These are phyloP conservation scores for Fusarium falciforme DNA, from an alignment of 2,329 filamentous ascomycete species.

Conservation along the genomic window DNA sequence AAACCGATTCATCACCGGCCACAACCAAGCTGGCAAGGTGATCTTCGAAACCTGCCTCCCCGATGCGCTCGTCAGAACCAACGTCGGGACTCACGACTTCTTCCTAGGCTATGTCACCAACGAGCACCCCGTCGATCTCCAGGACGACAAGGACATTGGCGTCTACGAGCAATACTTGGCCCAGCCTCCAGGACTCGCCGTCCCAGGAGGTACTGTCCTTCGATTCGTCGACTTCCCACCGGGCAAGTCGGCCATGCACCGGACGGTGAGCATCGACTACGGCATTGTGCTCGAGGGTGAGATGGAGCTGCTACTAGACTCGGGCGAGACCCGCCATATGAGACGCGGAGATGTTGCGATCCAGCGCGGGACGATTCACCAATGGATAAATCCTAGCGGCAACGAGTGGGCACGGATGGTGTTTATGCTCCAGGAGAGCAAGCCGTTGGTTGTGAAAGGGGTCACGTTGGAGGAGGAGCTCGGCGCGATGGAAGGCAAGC, in stretches of 20 bases:
- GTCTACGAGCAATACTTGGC: constrained; percentile 21
- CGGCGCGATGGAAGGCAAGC: constrained; percentile 14
- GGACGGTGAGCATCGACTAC: constrained; percentile 67
- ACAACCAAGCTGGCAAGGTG: constrained; percentile 32
- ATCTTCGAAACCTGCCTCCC: constrained; percentile 33
- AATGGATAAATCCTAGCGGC: constrained; percentile 60
- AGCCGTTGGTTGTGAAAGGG: constrained; percentile 21
- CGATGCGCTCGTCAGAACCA: constrained; percentile 5
- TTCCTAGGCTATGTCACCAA: constrained; percentile 33
- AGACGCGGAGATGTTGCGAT: constrained; percentile 65
- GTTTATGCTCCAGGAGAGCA: constrained; percentile 50
- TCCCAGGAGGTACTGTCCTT: constrained; percentile 54
- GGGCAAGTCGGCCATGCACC: constrained; percentile 47
- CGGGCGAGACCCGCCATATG: constrained; percentile 55
- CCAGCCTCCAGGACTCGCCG: constrained; percentile 38
- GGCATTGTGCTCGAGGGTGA: constrained; percentile 66
- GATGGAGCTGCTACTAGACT: constrained; percentile 64
- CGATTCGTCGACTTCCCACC: constrained; percentile 63
- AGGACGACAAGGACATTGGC: constrained; percentile 24
- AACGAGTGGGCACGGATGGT: constrained; percentile 59
- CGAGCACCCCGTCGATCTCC: constrained; percentile 19
- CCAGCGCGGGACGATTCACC: constrained; percentile 67
- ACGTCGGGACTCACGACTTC: constrained; percentile 33
- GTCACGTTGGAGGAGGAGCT: constrained; percentile 30
- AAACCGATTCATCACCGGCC: constrained; percentile 37